Base-by-base conservation (phyloP, 306 rosid species). In the Castanea mollissima region DNA sequence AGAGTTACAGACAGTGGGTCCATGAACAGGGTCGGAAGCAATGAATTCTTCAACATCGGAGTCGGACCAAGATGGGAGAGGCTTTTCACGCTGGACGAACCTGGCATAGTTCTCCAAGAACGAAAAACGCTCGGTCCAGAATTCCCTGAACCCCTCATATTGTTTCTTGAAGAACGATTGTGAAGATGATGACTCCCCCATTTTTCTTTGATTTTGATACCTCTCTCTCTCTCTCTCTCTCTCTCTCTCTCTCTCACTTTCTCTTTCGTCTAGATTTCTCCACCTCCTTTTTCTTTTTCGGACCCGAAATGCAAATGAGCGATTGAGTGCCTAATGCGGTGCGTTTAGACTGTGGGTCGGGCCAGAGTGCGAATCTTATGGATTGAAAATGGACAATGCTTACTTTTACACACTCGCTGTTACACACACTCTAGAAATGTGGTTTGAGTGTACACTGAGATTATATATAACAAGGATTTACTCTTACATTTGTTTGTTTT, bases 21-120 rank as follows among this genome's bases (percentile, higher is more conserved):
- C 98, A 68, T 91, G 91, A 73, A 93, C 87, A 74, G 97, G 91
- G 79, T 93, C 95, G 2, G 88, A 82, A 81, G 95, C 95, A 23
- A 91, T 87, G 77, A 93, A 93, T 8, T 84, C 86, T 44, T 91
- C 90, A 19, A 91, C 92, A 82, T 93, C 97, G 41, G 91, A 74
- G 58, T 34, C 20, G 29, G 97, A 90, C 98, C 98, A 93, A 14
- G 87, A 57, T 0, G 92, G 90, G 67, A 91, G 83, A 55, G 88
- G 93, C 46, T 84, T 78, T 25, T 91, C 92, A 32, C 94, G 88
- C 74, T 88, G 83, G 81, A 83, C 16, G 87, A 80, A 91, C 70
- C 71, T 83, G 69, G 89, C 65, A 73, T 88, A 91, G 81, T 87
- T 80, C 51, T 63, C 74, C 79, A 88, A 55, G 83, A 93, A 87